A percentile compares a stretch with the other conserved stretches of the same genome.
phyloP scores from a whole-genome alignment of 1,284 basidiomycete species.

The Tilletia horrida region DNA sequence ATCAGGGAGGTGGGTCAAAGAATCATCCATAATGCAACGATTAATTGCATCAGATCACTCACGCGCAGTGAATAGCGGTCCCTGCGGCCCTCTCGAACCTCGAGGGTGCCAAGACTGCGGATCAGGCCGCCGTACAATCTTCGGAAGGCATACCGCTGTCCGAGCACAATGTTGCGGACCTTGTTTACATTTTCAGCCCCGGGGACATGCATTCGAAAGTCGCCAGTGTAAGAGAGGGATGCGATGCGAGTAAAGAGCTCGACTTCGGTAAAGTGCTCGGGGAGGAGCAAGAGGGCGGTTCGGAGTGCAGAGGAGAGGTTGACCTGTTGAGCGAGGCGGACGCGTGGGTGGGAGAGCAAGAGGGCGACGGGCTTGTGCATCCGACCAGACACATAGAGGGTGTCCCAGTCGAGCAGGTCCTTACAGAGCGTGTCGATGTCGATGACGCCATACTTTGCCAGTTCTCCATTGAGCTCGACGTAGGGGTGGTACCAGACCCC shows the following conservation, averaged over 20 bases:
- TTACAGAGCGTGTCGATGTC: constrained; percentile 81
- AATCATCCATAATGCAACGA: not conserved
- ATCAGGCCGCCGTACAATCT: constrained; percentile 71
- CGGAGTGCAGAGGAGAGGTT: constrained; percentile 87
- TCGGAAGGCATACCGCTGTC: constrained; percentile 77
- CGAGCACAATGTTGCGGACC: constrained; percentile 75
- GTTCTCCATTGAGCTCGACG: constrained; percentile 59
- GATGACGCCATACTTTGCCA: constrained; percentile 96
- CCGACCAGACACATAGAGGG: constrained; percentile 87
- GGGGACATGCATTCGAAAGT: constrained; percentile 83
- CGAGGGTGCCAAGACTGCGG: constrained; percentile 43
- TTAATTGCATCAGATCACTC: constrained; percentile 7
- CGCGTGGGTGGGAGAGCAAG: constrained; percentile 67
- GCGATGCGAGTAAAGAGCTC: constrained; percentile 83
- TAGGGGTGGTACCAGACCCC: constrained; percentile 70
- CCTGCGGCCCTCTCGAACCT: constrained; percentile 29
- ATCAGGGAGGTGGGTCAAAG: no score
- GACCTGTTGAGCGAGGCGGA: constrained; percentile 85
- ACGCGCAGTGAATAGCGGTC: constrained; percentile 31
- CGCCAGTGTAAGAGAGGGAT: constrained; percentile 74
- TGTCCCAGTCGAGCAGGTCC: constrained; percentile 87
- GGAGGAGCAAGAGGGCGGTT: constrained; percentile 68
- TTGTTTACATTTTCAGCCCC: constrained; percentile 93
- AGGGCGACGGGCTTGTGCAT: constrained; percentile 80
- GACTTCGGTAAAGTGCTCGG: constrained; percentile 68